A percentile compares a stretch with the other conserved stretches of the same genome.
Conservation (phyloP, 108 stramenopile genomes). For the Conticribra weissflogii region DNA sequence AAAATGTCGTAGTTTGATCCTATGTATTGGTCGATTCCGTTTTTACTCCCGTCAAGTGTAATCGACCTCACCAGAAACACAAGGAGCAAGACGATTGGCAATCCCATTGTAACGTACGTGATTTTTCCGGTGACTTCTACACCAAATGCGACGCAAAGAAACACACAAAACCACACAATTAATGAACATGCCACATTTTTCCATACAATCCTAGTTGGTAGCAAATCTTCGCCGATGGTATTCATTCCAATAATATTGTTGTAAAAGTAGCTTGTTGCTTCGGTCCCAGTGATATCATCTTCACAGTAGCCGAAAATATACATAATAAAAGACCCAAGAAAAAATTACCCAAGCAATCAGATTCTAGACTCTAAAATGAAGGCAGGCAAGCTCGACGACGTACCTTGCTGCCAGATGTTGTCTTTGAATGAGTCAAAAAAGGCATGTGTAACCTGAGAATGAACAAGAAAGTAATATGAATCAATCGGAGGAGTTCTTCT, state of each 20-base stretch:
- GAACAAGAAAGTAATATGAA: too few relatives aligned
- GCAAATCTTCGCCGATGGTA: conserved; percentile 38
- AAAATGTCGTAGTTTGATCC: conserved; percentile 51
- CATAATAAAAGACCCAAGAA: too few relatives aligned
- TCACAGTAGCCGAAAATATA: too few relatives aligned
- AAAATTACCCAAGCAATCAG: too few relatives aligned
- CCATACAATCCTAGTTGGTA: conserved; percentile 51
- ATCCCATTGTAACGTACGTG: conserved; percentile 60
- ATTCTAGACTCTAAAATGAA: too few relatives aligned
- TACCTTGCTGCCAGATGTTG: conserved; percentile 33
- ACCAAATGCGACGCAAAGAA: conserved; percentile 55
- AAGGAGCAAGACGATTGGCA: conserved; percentile 52
- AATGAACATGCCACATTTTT: conserved; percentile 52
- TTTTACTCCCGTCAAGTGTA: conserved; percentile 39
- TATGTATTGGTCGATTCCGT: conserved; percentile 62
- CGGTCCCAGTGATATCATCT: conserved; percentile 26
- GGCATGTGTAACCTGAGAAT: too few relatives aligned
- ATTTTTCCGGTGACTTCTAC: conserved; percentile 58
- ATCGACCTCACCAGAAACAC: conserved; percentile 50
- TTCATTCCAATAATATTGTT: conserved; percentile 51
- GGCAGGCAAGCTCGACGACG: too few relatives aligned
- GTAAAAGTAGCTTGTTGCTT: conserved; percentile 47
- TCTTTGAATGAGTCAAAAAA: conserved; percentile 52
- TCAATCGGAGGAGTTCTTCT: too few relatives aligned
- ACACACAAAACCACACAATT: conserved; percentile 41